Conservation (phyloP, 768 basidiomycete genomes). For the Xanthoconium stramineum region DNA sequence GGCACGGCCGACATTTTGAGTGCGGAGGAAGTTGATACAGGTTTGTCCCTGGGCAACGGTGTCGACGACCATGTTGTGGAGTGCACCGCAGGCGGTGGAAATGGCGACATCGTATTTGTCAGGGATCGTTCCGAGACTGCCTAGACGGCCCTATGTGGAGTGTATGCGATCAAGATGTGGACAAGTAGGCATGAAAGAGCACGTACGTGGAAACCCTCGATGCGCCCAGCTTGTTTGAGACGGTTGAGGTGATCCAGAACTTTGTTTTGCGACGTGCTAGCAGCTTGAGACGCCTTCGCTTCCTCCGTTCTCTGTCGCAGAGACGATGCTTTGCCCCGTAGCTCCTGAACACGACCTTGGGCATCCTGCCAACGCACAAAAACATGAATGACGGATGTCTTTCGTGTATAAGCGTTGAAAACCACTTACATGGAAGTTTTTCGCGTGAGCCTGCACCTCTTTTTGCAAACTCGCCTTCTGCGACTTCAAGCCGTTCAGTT, state of each 20-base stretch:
- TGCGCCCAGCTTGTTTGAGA: constrained; percentile 73
- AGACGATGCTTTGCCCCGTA: constrained; percentile 56
- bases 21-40: constrained; percentile 89
- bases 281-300: constrained; percentile 82
- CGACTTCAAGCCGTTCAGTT: constrained; percentile 17
- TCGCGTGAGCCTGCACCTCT: constrained; percentile 44
- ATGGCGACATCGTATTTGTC: constrained; percentile 96
- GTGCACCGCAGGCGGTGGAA: constrained; percentile 81
- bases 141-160: constrained; percentile 75
- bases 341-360: constrained; percentile 40
- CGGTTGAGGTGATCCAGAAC: constrained; percentile 82
- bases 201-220: constrained; percentile 90
- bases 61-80: constrained; percentile 92
- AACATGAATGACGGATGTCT: neutral
- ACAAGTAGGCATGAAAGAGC: constrained; percentile 1
- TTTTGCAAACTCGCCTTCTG: constrained; percentile 31
- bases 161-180: neutral
- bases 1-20: constrained; percentile 88
- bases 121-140: constrained; percentile 89
- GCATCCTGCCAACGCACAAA: constrained; percentile 30
- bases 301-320: constrained; percentile 80
- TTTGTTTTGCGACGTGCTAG: constrained; percentile 78
- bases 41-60: constrained; percentile 85
- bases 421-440: constrained; percentile 48
- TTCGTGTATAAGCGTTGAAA: neutral